Evolutionary conservation across 768 basidiomycete genomes (phyloP), one percentile per base, ranked within the genome.

Genomic region (Kwoniella botswanensis): DNA sequence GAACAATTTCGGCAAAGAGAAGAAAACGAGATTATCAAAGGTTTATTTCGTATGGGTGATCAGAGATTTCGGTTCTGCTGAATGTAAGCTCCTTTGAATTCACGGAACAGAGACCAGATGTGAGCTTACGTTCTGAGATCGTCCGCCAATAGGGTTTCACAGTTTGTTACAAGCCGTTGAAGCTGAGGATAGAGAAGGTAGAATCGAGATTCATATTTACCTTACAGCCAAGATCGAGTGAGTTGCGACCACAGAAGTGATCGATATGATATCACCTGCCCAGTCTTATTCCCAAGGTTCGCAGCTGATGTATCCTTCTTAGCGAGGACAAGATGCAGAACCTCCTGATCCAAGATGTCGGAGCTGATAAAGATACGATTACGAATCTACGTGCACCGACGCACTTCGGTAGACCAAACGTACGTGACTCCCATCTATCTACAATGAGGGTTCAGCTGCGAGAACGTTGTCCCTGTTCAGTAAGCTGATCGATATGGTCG

Each of bases 11-110:
- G 88, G 91, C 78, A 85, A 86, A 2, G 70, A 75, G 72, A 90
- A 89, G 82, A 88, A 89, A 15, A 95, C 94, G 1, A 88, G 92
- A 59, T 88, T 97, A 52, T 92, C 91, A 61, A 97, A 98, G 85
- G 92, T 88, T 59, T 76, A 85, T 74, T 93, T 95, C 82, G 92
- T 92, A 17, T 95, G 93, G 94, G 93, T 95, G 78, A 96, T 96
- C 81, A 91, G 93, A 76, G 93, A 95, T 83, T 94, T 93, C 78
- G 92, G 91, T 72, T 74, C 71, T 35, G 75, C 75, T 24, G 75
- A 76, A 88, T 88, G 50, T 79, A 62, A 59, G 78, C 63, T 21
- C n/a, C 24, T 3, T 29, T 24, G 21, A 44, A 50, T 17, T 43
- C 24, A 13, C 26, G 17, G 42, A 29, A 26, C 35, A 44, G 43